Evolutionary conservation across 1,139 yeast species (phyloP).

Genomic region (Wickerhamomyces sp.): DNA sequence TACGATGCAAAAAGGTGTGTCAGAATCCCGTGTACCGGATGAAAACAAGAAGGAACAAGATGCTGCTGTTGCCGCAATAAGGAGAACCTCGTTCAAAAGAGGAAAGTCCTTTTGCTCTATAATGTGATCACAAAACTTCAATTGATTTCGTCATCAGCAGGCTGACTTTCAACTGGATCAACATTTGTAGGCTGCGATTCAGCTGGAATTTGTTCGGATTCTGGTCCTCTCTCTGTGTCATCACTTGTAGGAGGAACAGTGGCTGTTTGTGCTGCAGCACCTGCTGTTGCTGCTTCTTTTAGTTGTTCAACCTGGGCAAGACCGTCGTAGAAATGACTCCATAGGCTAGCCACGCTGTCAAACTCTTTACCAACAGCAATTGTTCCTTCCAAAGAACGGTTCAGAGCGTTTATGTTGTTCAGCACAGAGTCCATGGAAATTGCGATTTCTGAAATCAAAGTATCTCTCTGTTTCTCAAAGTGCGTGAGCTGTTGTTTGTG

Average conservation of each 20-base stretch:
- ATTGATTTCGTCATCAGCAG: no score
- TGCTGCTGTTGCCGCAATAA: background rate
- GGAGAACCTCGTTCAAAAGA: slow-evolving; percentile 7
- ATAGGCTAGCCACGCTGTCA: slow-evolving; percentile 42
- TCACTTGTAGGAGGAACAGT: no score
- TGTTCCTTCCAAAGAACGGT: slow-evolving; percentile 45
- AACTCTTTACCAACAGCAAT: slow-evolving; percentile 52
- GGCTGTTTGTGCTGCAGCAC: no score
- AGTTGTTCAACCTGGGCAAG: slow-evolving; percentile 22
- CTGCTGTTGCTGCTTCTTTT: background rate
- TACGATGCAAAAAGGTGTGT: background rate
- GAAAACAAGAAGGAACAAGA: no score
- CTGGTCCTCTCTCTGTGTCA: background rate
- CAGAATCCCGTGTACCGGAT: no score
- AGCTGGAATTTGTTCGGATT: background rate
- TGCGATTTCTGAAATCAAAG: slow-evolving; percentile 35
- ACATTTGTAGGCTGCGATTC: background rate
- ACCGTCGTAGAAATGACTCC: slow-evolving; percentile 47
- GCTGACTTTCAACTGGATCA: background rate
- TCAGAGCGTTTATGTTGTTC: slow-evolving; percentile 42
- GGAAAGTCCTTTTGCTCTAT: slow-evolving; percentile 3
- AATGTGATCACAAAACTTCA: no score
- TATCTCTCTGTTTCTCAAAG: slow-evolving; percentile 40
- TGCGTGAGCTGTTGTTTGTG: slow-evolving; percentile 20
- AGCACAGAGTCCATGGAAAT: slow-evolving; percentile 45